Percentiles rank a stretch among this genome's conserved stretches.
These are phyloP conservation scores for Diplocarpon rosae DNA, from an alignment of 2,329 filamentous ascomycete genomes.

Conservation along the genomic window DNA sequence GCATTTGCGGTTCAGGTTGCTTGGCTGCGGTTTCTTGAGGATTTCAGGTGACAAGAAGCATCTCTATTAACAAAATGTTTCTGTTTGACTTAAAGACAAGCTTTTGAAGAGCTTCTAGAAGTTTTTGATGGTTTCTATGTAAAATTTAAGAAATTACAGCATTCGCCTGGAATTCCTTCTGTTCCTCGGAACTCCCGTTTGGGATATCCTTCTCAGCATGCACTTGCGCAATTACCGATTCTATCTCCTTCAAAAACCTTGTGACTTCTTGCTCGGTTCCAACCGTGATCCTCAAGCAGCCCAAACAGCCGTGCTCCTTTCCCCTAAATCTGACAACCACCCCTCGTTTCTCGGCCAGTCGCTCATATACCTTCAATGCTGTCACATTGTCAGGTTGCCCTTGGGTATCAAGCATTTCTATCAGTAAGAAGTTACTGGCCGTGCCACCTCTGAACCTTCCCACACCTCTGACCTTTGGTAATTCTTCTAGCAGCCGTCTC, in stretches of 20 bases:
- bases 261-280: constrained; percentile 82
- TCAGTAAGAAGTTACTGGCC: constrained; percentile 81
- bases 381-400: constrained; percentile 69
- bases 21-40: too few relatives aligned
- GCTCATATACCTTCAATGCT: constrained; percentile 73
- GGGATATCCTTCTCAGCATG: constrained; percentile 3
- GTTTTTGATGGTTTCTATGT: neutral
- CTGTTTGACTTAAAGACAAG: too few relatives aligned
- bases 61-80: too few relatives aligned
- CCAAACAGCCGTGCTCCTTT: constrained; percentile 80
- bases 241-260: constrained; percentile 61
- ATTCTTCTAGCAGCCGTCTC: constrained; percentile 59
- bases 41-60: too few relatives aligned
- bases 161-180: constrained; percentile 19
- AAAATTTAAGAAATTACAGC: constrained; percentile 17
- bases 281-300: constrained; percentile 83
- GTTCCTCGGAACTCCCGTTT: constrained; percentile 11
- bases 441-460: constrained; percentile 71
- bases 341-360: constrained; percentile 71
- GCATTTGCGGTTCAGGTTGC: neutral
- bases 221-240: constrained; percentile 24
- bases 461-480: constrained; percentile 67
- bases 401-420: constrained; percentile 66
- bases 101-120: too few relatives aligned
- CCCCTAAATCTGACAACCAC: constrained; percentile 92